A percentile compares a stretch with the other conserved stretches of the same genome.
Conservation (phyloP, 306 rosid genomes). For the Lathyrus aphaca region DNA sequence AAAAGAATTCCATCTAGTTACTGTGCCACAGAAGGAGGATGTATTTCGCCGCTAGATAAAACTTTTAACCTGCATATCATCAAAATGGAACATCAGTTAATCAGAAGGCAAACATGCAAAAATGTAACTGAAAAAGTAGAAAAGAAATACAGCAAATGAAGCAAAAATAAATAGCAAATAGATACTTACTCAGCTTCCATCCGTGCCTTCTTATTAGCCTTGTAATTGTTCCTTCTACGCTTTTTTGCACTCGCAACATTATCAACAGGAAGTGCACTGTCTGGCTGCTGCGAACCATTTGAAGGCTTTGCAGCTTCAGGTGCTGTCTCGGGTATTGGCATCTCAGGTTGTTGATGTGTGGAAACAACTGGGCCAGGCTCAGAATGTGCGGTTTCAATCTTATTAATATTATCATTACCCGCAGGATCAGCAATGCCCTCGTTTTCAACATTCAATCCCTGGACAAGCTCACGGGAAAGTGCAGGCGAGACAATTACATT, state of each 20-base stretch:
- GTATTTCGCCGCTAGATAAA: background rate
- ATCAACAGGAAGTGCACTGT: conserved; percentile 20
- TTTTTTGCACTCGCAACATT: conserved; percentile 40
- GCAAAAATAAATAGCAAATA: conserved; percentile 22
- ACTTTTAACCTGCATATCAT: conserved; percentile 42
- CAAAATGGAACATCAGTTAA: conserved; percentile 15
- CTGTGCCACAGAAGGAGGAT: conserved; percentile 39
- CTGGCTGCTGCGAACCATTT: conserved; percentile 42
- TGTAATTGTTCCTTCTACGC: conserved; percentile 50
- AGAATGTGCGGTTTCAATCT: conserved; percentile 20
- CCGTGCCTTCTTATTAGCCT: conserved; percentile 48
- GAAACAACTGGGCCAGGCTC: conserved; percentile 23
- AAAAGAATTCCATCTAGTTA: background rate
- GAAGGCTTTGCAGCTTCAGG: conserved; percentile 21
- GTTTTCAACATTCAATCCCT: background rate
- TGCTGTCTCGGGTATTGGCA: conserved; percentile 8
- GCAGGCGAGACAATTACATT: conserved; percentile 5
- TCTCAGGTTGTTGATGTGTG: conserved; percentile 34
- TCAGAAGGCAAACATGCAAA: conserved; percentile 8
- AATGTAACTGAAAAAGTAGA: too few relatives aligned
- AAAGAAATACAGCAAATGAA: background rate
- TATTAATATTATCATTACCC: conserved; percentile 1
- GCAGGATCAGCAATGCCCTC: conserved; percentile 2
- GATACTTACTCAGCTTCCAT: conserved; percentile 47
- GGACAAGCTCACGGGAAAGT: background rate